Percentiles rank a stretch among this genome's conserved stretches.
These are phyloP conservation scores for Poa pratensis DNA, from an alignment of 176 grass and related monocot genomes.

Conservation along the genomic window DNA sequence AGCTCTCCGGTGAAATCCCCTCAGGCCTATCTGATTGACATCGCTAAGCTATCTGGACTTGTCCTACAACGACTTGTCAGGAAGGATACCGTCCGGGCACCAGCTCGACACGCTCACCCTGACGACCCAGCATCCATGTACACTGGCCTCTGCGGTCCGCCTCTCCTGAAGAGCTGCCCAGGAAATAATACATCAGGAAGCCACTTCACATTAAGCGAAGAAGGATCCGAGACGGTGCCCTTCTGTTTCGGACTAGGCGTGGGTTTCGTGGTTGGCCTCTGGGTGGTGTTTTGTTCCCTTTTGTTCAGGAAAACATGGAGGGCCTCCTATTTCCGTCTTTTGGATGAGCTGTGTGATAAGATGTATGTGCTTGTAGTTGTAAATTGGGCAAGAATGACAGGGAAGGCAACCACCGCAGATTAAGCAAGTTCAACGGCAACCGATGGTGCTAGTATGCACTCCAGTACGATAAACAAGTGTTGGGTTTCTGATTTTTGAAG, in stretches of 20 bases:
- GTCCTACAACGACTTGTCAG: constrained; percentile 40
- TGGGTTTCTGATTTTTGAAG: neutral
- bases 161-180: constrained; percentile 10
- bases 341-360: neutral
- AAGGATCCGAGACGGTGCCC: neutral
- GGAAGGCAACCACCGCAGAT: neutral
- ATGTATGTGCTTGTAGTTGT: constrained; percentile 5
- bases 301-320: constrained; percentile 27
- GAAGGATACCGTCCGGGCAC: constrained; percentile 29
- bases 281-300: constrained; percentile 14
- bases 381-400: neutral
- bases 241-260: neutral
- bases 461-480: neutral
- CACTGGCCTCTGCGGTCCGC: constrained; percentile 14
- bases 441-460: neutral
- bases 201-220: neutral
- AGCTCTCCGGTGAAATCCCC: constrained; percentile 46
- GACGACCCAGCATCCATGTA: constrained; percentile 2
- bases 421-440: neutral
- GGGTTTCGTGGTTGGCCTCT: constrained; percentile 17
- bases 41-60: constrained; percentile 30
- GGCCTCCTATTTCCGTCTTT: neutral
- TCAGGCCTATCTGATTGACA: constrained; percentile 6
- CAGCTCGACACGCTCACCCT: constrained; percentile 21
- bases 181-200: neutral